phyloP scores from a whole-genome alignment of 345 rosid species.

The Ceriops zippeliana region DNA sequence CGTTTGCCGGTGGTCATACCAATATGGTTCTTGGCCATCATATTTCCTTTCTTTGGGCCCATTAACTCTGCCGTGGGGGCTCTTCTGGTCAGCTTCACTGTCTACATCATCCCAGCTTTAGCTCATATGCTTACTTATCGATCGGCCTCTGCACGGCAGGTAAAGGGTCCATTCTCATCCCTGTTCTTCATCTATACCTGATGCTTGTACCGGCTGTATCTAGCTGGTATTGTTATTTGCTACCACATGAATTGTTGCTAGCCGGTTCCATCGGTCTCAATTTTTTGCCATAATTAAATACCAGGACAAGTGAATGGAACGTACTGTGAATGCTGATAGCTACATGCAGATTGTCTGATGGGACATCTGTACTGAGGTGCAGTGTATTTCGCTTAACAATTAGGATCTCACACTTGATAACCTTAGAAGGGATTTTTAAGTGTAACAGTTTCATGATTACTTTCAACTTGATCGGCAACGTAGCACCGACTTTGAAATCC shows the following conservation, averaged over 20 bases:
- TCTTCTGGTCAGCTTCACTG: constrained; percentile 82
- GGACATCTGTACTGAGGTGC: not conserved
- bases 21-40: constrained; percentile 80
- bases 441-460: not conserved
- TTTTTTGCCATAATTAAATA: not conserved
- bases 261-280: not conserved
- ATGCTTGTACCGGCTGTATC: not conserved
- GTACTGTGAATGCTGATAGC: not conserved
- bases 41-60: constrained; percentile 88
- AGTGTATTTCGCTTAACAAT: not conserved
- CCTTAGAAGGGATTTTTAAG: too few species aligned
- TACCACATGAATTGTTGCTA: constrained; percentile 2
- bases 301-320: not conserved
- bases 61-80: constrained; percentile 87
- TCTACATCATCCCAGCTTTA: constrained; percentile 75
- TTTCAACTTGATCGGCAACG: not conserved
- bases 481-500: not conserved
- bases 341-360: too few species aligned
- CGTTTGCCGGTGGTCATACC: constrained; percentile 78
- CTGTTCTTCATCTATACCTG: constrained; percentile 11
- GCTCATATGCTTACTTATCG: constrained; percentile 79
- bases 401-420: too few species aligned
- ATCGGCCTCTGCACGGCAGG: constrained; percentile 69
- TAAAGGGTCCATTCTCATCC: constrained; percentile 19
- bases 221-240: constrained; percentile 8